Evolutionary conservation across 352 stramenopile genomes (phyloP), one percentile per base, ranked within the genome.

Genomic region (Pythium chondricola): DNA sequence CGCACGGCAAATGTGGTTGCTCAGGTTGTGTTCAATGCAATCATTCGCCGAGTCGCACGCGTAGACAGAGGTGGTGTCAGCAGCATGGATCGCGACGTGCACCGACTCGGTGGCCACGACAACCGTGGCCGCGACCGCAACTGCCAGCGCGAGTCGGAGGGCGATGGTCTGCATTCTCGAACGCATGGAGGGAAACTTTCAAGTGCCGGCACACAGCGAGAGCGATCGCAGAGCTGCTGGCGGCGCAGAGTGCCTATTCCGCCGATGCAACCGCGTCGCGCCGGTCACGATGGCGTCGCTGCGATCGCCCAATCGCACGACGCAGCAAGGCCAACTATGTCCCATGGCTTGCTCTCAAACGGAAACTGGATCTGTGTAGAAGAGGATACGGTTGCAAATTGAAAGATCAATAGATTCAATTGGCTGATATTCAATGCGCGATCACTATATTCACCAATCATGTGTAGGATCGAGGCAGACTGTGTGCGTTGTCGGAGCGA

Each of bases 41-140:
- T 88, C 76, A 10, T 65, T 48, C 24, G 73, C 56, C 18, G 60
- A 59, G 18, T 83, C 63, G 41, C 76, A 88, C 11, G 35, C 24
- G 7, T 37, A 25, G 9, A 27, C 38, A 11, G 31, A 22, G 25
- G 41, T 36, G 16, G 35, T 14, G 5, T 14, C 24, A 30, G 27
- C 31, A 20, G 25, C 40, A 13, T 57, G 40, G 10, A n/a, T n/a
- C n/a, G 18, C 18, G 9, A 2, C n/a, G 14, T 18, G 35, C 14
- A 41, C 10, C 18, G 35, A n/a, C 35, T 41, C 17, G 35, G 9
- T 7, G 35, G 9, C 35, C 14, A 41, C 35, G n/a, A 18, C 35
- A 21, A 41, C n/a, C 7, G 9, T 21, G 35, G 18, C 35, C 9
- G n/a, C n/a, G n/a, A n/a, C n/a, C n/a, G n/a, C n/a, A n/a, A n/a